Percentiles rank a stretch among this genome's conserved stretches.
These are phyloP conservation scores for Remersonia thermophila DNA, from an alignment of 2,329 filamentous ascomycete genomes.

Conservation along the genomic window DNA sequence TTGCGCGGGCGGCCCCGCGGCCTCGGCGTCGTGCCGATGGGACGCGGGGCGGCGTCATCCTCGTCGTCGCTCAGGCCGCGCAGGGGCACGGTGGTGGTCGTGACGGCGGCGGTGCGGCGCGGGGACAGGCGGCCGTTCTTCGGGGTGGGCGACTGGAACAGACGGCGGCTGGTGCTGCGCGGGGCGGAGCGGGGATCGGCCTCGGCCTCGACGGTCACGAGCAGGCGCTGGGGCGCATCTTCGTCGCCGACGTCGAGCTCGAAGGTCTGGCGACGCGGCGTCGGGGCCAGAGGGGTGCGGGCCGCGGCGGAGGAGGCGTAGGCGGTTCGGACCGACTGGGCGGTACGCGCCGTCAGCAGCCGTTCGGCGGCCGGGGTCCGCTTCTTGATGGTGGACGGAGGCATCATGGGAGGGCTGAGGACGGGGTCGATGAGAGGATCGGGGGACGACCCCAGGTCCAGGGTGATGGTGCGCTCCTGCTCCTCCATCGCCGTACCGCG, in stretches of 20 bases:
- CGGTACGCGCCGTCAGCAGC: constrained; percentile 20
- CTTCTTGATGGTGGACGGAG: constrained; percentile 27
- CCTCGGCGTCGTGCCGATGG: constrained; percentile 17
- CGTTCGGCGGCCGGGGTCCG: constrained; percentile 30
- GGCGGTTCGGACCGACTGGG: no score
- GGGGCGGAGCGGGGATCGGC: constrained; percentile 18
- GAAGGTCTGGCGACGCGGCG: constrained; percentile 45
- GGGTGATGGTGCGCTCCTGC: constrained; percentile 18
- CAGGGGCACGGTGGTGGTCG: constrained; percentile 40
- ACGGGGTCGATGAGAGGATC: constrained; percentile 36
- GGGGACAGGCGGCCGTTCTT: constrained; percentile 18
- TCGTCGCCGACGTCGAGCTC: constrained; percentile 42
- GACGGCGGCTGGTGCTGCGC: constrained; percentile 23
- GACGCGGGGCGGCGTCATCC: constrained; percentile 24
- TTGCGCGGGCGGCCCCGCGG: constrained; percentile 35
- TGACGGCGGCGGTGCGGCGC: constrained; percentile 22
- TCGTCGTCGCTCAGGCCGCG: constrained; percentile 32
- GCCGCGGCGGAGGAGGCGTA: no score
- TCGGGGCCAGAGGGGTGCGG: constrained; percentile 20
- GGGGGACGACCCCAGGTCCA: constrained; percentile 37
- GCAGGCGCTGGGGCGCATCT: constrained; percentile 37
- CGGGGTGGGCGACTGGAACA: constrained; percentile 34
- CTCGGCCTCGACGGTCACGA: constrained; percentile 44
- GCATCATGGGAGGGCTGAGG: constrained; percentile 24
- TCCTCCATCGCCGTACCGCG: constrained; percentile 7